Conservation (phyloP, 2,329 filamentous ascomycete species). For the Alternaria sp. region DNA sequence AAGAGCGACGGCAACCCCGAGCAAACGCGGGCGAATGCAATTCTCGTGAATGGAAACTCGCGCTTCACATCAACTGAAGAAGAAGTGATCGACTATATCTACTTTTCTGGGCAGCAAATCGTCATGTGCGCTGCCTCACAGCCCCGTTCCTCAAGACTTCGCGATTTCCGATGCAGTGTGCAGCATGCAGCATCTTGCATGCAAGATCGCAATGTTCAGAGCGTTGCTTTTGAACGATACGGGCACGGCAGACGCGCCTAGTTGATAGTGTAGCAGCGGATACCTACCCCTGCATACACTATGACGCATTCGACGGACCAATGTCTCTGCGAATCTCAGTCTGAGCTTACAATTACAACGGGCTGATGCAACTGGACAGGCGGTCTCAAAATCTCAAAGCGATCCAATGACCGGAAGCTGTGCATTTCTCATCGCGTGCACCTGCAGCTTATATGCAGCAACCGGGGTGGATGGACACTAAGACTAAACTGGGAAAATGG, state of each 20-base stretch:
- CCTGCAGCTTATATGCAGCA: conserved; percentile 21
- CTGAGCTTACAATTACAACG: conserved; percentile 10
- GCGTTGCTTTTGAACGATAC: neutral
- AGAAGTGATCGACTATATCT: neutral
- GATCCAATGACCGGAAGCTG: conserved; percentile 15
- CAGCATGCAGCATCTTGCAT: neutral
- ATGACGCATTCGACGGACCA: neutral
- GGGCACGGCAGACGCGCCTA: neutral
- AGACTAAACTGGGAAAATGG: conserved; percentile 22
- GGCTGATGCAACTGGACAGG: conserved; percentile 1
- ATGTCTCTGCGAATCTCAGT: neutral
- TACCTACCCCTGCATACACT: neutral
- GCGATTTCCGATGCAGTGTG: conserved; percentile 3
- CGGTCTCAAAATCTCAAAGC: conserved; percentile 3
- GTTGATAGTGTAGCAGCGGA: neutral
- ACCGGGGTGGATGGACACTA: conserved; percentile 15
- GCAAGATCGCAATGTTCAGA: neutral
- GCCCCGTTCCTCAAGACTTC: neutral
- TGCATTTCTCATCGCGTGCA: conserved; percentile 7
- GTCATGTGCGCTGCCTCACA: neutral
- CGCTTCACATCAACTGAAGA: neutral
- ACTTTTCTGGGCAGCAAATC: neutral
- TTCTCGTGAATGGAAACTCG: neutral
- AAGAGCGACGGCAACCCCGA: conserved; percentile 1
- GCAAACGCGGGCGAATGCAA: neutral